phyloP scores from a whole-genome alignment of 2,329 filamentous ascomycete species.

The Talaromyces marneffei region DNA sequence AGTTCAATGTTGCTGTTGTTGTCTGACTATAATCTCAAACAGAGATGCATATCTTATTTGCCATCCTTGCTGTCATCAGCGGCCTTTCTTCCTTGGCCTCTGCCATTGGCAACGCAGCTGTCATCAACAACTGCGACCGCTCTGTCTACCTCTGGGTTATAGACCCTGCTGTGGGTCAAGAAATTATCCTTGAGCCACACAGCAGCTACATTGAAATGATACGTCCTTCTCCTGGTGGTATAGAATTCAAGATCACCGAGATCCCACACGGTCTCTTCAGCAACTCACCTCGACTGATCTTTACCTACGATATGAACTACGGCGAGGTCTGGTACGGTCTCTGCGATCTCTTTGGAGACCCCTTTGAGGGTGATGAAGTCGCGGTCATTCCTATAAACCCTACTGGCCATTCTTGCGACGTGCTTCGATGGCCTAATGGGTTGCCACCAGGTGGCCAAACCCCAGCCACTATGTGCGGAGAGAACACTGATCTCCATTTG shows the following conservation, averaged over 20 bases:
- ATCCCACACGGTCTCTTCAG: conserved; percentile 36
- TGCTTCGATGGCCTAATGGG: conserved; percentile 32
- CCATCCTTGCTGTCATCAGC: conserved; percentile 26
- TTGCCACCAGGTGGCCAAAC: conserved; percentile 26
- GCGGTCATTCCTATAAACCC: conserved; percentile 22
- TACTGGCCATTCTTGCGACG: conserved; percentile 25
- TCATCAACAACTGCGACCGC: conserved; percentile 34
- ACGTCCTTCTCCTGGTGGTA: conserved; percentile 34
- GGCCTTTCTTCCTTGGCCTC: conserved; percentile 28
- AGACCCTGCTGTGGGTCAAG: conserved; percentile 27
- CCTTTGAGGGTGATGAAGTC: conserved; percentile 30
- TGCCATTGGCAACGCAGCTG: conserved; percentile 34
- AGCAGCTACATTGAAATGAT: conserved; percentile 33
- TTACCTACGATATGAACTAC: conserved; percentile 37
- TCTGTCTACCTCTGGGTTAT: conserved; percentile 38
- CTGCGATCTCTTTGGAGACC: conserved; percentile 39
- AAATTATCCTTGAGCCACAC: conserved; percentile 28
- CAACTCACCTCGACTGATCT: conserved; percentile 35
- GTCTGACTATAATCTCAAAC: not conserved
- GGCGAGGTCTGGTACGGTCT: conserved; percentile 39
- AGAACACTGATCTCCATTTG: conserved; percentile 24
- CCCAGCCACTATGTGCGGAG: conserved; percentile 27
- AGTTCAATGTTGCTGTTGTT: no score
- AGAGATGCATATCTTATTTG: conserved; percentile 32
- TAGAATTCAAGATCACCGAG: conserved; percentile 39